These are phyloP conservation scores for Diaporthe citri DNA, from an alignment of 2,329 filamentous ascomycete species.

Conservation along the genomic window DNA sequence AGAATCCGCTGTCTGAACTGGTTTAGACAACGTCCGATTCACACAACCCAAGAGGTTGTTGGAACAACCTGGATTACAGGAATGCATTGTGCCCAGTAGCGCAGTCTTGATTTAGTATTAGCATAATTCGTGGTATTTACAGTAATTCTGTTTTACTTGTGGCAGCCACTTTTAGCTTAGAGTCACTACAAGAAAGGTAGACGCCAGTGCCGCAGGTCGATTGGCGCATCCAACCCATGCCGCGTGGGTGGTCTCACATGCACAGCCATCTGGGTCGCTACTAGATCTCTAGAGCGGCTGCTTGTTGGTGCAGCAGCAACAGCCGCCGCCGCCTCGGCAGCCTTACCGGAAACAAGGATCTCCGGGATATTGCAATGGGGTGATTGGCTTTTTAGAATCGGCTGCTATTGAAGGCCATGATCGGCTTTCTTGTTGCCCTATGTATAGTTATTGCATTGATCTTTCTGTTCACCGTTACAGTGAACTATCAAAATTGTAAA, in stretches of 20 bases:
- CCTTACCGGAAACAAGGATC: not conserved
- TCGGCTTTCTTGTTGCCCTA: no score
- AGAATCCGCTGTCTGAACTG: slow-evolving; percentile 18
- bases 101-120: not conserved
- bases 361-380: slow-evolving; percentile 1
- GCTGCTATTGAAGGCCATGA: no score
- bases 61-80: not conserved
- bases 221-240: not conserved
- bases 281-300: not conserved
- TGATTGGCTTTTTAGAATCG: not conserved
- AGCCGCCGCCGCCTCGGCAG: not conserved
- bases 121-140: not conserved
- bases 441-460: no score
- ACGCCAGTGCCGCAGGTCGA: slow-evolving; percentile 3
- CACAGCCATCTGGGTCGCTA: not conserved
- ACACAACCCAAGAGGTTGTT: not conserved
- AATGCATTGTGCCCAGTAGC: not conserved
- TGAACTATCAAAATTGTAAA: no score
- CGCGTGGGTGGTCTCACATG: not conserved
- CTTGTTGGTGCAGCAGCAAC: not conserved
- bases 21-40: not conserved
- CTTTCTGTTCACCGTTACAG: no score
- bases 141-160: not conserved
- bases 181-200: not conserved
- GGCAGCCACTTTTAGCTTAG: not conserved